These are phyloP conservation scores for Debaryomyces maramus DNA, from an alignment of 805 yeast species.

Conservation along the genomic window DNA sequence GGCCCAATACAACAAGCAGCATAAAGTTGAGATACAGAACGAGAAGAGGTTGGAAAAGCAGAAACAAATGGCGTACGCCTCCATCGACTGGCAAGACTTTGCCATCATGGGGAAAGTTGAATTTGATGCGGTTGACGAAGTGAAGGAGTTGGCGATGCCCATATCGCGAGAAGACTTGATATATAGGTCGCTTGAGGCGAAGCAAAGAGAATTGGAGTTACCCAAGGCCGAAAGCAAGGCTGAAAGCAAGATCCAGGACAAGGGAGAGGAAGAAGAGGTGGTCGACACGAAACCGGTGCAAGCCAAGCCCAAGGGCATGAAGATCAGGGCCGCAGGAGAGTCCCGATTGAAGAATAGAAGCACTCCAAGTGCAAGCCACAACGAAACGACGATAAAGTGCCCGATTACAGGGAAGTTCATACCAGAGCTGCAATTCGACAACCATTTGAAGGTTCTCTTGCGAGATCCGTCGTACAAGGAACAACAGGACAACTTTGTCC, in stretches of 20 bases:
- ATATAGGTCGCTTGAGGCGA: slow-evolving; percentile 59
- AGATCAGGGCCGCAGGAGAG: slow-evolving; percentile 70
- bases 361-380: background rate
- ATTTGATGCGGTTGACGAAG: slow-evolving; percentile 61
- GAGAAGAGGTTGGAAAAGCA: slow-evolving; percentile 39
- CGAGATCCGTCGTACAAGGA: slow-evolving; percentile 78
- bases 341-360: slow-evolving; percentile 46
- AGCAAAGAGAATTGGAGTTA: slow-evolving; percentile 30
- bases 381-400: slow-evolving; percentile 54
- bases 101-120: slow-evolving; percentile 65
- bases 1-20: slow-evolving; percentile 52
- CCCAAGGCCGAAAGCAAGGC: slow-evolving; percentile 9
- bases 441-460: slow-evolving; percentile 66
- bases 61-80: slow-evolving; percentile 55
- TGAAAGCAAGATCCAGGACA: slow-evolving; percentile 5
- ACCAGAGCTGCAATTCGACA: slow-evolving; percentile 68
- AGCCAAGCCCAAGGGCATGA: slow-evolving; percentile 55
- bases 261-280: slow-evolving; percentile 1
- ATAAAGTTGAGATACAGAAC: slow-evolving; percentile 28
- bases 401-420: slow-evolving; percentile 76
- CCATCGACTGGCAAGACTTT: slow-evolving; percentile 88
- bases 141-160: slow-evolving; percentile 56
- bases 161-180: slow-evolving; percentile 58
- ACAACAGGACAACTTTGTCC: slow-evolving; percentile 61
- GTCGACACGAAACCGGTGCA: slow-evolving; percentile 1